Evolutionary conservation across 2,329 filamentous ascomycete genomes (phyloP).

Genomic region (Arthrobotrys entomopaga): DNA sequence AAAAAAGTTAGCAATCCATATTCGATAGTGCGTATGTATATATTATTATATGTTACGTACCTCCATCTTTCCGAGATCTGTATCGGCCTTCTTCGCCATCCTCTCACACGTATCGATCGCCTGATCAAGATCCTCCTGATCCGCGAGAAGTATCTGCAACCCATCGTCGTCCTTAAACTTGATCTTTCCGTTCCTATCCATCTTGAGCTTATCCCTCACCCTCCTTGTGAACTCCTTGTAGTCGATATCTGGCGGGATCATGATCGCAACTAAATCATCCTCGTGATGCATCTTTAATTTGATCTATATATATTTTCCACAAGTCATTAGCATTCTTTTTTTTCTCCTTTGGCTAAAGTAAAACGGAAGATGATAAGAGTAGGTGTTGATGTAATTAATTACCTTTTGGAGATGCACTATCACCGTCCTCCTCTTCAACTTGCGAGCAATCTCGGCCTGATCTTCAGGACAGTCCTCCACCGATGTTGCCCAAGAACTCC

Average conservation of each 20-base stretch:
- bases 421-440: conserved; percentile 60
- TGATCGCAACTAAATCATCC: conserved; percentile 91
- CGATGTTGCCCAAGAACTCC: conserved; percentile 62
- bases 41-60: conserved; percentile 68
- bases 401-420: conserved; percentile 57
- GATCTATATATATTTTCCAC: conserved; percentile 71
- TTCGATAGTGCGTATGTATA: not conserved
- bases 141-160: conserved; percentile 96
- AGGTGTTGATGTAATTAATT: too few species aligned
- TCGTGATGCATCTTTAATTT: conserved; percentile 86
- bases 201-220: conserved; percentile 87
- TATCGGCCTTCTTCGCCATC: conserved; percentile 75
- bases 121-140: conserved; percentile 95
- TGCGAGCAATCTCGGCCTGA: conserved; percentile 79
- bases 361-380: not conserved
- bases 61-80: conserved; percentile 93
- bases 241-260: conserved; percentile 77
- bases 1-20: conserved; percentile 7
- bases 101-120: conserved; percentile 76
- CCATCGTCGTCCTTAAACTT: conserved; percentile 86
- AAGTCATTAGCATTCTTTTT: not conserved
- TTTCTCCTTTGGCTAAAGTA: too few species aligned
- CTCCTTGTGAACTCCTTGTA: conserved; percentile 81
- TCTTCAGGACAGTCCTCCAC: conserved; percentile 72
- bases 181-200: conserved; percentile 82